Evolutionary conservation across 2,329 filamentous ascomycete species (phyloP).

Genomic region (Apiospora marii): DNA sequence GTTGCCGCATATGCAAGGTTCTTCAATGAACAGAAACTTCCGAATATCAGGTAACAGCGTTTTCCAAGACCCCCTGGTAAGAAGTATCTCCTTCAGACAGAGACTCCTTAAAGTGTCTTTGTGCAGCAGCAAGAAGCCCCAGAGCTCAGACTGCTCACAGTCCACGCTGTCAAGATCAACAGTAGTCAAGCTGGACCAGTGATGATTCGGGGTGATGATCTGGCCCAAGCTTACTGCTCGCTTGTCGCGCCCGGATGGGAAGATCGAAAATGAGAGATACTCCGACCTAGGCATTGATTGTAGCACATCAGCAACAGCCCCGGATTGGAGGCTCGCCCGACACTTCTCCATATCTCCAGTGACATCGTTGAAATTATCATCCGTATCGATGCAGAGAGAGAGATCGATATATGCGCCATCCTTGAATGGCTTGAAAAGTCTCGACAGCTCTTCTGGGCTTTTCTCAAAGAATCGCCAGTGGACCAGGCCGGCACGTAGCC

Average conservation of each 20-base stretch:
- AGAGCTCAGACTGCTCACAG: neutral
- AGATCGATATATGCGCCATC: neutral
- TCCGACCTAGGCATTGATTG: neutral
- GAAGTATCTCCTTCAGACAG: neutral
- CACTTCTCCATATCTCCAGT: neutral
- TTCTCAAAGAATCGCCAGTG: neutral
- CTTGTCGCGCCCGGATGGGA: neutral
- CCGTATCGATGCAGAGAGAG: neutral
- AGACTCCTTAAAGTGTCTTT: neutral
- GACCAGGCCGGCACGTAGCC: neutral
- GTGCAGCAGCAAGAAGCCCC: slow-evolving; percentile 12
- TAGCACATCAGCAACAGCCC: neutral
- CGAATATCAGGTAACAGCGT: slow-evolving; percentile 1
- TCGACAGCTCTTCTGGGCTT: neutral
- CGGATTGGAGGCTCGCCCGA: neutral
- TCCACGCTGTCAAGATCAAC: neutral
- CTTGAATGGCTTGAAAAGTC: neutral
- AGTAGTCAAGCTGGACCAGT: neutral
- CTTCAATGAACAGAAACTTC: neutral
- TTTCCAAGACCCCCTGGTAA: slow-evolving; percentile 17
- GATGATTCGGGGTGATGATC: neutral
- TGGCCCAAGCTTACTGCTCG: neutral
- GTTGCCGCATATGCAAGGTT: slow-evolving; percentile 1
- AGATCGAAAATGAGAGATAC: neutral
- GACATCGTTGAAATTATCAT: neutral